Conservation (phyloP, 1,284 basidiomycete genomes). For the Mycosarcoma maydis region DNA sequence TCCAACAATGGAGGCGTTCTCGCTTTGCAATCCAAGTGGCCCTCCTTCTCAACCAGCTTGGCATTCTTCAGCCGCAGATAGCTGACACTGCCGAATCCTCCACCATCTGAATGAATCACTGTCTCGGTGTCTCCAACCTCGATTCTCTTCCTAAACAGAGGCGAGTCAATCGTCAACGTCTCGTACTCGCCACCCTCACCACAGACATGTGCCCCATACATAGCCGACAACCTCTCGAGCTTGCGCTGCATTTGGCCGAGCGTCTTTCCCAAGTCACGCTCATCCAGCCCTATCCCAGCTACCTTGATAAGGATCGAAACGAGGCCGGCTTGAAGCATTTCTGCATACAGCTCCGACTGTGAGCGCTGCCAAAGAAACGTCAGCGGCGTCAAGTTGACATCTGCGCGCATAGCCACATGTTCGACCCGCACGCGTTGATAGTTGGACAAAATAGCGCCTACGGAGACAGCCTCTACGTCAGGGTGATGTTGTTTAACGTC, state of each 20-base stretch:
- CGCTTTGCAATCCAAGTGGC: background rate
- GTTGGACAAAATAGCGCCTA: conserved; percentile 95
- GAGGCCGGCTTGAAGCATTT: conserved; percentile 85
- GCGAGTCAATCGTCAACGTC: conserved; percentile 87
- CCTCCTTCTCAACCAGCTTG: conserved; percentile 46
- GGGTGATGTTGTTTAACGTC: conserved; percentile 78
- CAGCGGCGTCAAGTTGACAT: conserved; percentile 82
- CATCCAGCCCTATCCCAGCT: conserved; percentile 87
- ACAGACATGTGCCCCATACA: conserved; percentile 91
- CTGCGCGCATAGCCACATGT: conserved; percentile 74
- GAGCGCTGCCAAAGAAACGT: conserved; percentile 94
- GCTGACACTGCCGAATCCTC: conserved; percentile 56
- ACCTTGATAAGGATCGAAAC: conserved; percentile 92
- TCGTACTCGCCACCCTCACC: conserved; percentile 99
- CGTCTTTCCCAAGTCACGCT: conserved; percentile 79
- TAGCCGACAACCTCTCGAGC: conserved; percentile 77
- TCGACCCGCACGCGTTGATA: conserved; percentile 97
- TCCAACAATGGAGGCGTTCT: conserved; percentile 35
- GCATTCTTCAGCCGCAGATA: conserved; percentile 57
- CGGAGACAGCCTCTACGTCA: conserved; percentile 85
- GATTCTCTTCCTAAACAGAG: conserved; percentile 84
- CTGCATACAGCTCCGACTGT: conserved; percentile 81
- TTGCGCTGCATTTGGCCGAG: conserved; percentile 80
- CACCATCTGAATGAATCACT: conserved; percentile 59
- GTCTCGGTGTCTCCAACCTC: conserved; percentile 68